These are phyloP conservation scores for Backusella parvicylindrica DNA, from an alignment of 192 early-diverging fungal species.

Conservation along the genomic window DNA sequence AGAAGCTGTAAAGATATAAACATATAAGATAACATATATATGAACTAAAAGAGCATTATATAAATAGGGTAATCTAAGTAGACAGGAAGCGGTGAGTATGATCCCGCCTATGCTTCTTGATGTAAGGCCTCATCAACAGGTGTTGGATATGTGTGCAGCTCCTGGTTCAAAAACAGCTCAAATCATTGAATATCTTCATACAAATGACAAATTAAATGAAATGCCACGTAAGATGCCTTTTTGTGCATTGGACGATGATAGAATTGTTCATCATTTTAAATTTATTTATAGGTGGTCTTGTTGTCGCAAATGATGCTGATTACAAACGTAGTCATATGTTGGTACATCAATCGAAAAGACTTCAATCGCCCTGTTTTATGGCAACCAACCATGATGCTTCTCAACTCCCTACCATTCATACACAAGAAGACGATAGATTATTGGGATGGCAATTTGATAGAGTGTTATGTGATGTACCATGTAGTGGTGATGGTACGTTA, in stretches of 20 bases:
- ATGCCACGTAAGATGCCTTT: slow-evolving; percentile 42
- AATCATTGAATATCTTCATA: slow-evolving; percentile 75
- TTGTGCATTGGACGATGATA: neutral
- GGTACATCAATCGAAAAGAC: slow-evolving; percentile 92
- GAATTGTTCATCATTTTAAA: neutral
- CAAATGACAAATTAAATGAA: slow-evolving; percentile 48
- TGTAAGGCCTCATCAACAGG: slow-evolving; percentile 73
- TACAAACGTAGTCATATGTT: slow-evolving; percentile 88
- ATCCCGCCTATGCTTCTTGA: slow-evolving; percentile 90
- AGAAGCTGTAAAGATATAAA: slow-evolving; percentile 57
- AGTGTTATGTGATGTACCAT: slow-evolving; percentile 95
- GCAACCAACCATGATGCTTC: slow-evolving; percentile 96
- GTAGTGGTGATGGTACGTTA: slow-evolving; percentile 95
- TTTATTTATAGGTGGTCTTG: slow-evolving; percentile 58
- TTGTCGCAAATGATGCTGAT: slow-evolving; percentile 95
- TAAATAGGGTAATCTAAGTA: slow-evolving; percentile 88
- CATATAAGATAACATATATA: neutral
- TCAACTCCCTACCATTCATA: slow-evolving; percentile 72
- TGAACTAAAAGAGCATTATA: neutral
- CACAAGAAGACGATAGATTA: neutral
- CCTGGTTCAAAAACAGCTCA: slow-evolving; percentile 98
- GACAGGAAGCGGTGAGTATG: slow-evolving; percentile 98
- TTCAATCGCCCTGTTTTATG: slow-evolving; percentile 87
- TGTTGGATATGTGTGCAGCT: slow-evolving; percentile 94
- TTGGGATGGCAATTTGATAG: slow-evolving; percentile 79